A percentile compares a stretch with the other conserved stretches of the same genome.
Conservation (phyloP, 805 yeast species). For the Torulaspora quercuum region DNA sequence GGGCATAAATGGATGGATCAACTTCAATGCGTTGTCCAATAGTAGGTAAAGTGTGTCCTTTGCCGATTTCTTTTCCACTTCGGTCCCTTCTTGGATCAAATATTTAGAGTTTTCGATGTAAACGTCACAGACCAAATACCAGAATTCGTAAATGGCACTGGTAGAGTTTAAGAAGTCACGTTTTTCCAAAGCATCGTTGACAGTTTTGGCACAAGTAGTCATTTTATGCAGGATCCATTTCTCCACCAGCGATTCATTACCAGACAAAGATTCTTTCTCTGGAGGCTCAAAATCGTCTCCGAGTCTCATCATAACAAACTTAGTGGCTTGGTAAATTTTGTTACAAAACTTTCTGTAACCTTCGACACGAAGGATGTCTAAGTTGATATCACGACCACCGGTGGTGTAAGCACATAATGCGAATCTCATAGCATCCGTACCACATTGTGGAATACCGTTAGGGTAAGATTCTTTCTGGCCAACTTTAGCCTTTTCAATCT, state of each 20-base stretch:
- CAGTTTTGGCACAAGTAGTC: conserved; percentile 61
- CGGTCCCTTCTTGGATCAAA: conserved; percentile 86
- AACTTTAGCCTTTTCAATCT: conserved; percentile 76
- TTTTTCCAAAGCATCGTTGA: conserved; percentile 64
- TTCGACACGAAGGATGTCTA: conserved; percentile 93
- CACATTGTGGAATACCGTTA: conserved; percentile 97
- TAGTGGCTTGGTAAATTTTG: conserved; percentile 98
- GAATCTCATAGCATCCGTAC: conserved; percentile 97
- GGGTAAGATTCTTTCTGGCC: conserved; percentile 93
- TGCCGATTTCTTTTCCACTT: conserved; percentile 80
- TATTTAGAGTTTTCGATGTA: conserved; percentile 96
- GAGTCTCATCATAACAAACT: conserved; percentile 88
- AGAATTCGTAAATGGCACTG: conserved; percentile 82
- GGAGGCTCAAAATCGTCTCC: conserved; percentile 88
- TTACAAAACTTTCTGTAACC: conserved; percentile 99
- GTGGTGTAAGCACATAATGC: conserved; percentile 98
- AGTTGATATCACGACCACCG: conserved; percentile 97
- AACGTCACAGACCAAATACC: conserved; percentile 96
- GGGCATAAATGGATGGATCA: conserved; percentile 99
- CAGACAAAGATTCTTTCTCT: conserved; percentile 56
- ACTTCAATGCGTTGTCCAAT: conserved; percentile 82
- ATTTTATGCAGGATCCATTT: conserved; percentile 93
- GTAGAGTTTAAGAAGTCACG: conserved; percentile 91
- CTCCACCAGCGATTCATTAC: conserved; percentile 87
- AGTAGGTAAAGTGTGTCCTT: conserved; percentile 91